These are phyloP conservation scores for Talaromyces sp. DNA, from an alignment of 2,329 filamentous ascomycete genomes.

Conservation along the genomic window DNA sequence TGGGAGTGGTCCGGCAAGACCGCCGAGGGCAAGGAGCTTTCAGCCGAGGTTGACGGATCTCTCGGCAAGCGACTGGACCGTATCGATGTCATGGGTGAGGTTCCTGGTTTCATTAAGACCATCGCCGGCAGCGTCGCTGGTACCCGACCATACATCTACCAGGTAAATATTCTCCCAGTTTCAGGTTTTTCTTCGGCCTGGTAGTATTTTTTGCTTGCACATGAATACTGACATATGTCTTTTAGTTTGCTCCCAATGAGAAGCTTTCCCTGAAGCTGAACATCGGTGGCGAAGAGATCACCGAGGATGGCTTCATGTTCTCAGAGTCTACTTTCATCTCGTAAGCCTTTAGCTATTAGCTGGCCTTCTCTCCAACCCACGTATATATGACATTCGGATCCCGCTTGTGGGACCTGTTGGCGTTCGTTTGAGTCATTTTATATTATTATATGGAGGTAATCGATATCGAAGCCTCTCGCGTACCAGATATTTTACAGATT, in stretches of 20 bases:
- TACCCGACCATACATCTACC: conserved; percentile 97
- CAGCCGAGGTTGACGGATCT: conserved; percentile 68
- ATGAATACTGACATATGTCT: conserved; percentile 3
- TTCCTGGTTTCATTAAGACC: conserved; percentile 92
- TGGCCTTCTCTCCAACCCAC: conserved; percentile 13
- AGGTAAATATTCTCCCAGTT: conserved; percentile 55
- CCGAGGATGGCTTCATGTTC: conserved; percentile 78
- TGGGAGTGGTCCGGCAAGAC: conserved; percentile 78
- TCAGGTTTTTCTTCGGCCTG: background rate
- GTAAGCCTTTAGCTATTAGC: conserved; percentile 36
- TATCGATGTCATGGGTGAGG: conserved; percentile 94
- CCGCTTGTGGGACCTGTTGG: conserved; percentile 21
- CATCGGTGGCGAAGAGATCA: conserved; percentile 75
- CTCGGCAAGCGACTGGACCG: conserved; percentile 74
- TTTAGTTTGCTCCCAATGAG: conserved; percentile 68
- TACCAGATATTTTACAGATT: conserved; percentile 28
- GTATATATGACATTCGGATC: conserved; percentile 33
- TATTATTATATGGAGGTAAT: conserved; percentile 29
- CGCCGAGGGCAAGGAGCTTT: conserved; percentile 73
- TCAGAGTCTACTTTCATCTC: conserved; percentile 97
- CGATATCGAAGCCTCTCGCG: conserved; percentile 21
- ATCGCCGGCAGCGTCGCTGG: conserved; percentile 87
- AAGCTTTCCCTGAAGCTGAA: conserved; percentile 79
- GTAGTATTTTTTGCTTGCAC: too few species aligned
- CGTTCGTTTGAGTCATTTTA: conserved; percentile 31